phyloP scores from a whole-genome alignment of 306 rosid genomes.

The Fragaria vesca region DNA sequence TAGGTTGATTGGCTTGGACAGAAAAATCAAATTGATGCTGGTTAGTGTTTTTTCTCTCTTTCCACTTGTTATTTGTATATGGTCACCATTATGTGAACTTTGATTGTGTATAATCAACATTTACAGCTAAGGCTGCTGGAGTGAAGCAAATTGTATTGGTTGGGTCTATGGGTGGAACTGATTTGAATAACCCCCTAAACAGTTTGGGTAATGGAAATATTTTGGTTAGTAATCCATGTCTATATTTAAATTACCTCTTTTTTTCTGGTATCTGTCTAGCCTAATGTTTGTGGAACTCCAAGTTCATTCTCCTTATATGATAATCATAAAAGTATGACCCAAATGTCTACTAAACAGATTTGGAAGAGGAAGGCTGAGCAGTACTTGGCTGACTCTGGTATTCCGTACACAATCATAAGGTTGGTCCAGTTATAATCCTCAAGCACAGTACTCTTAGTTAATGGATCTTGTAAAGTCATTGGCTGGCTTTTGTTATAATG shows the following conservation, averaged over 20 bases:
- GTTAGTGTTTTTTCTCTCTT: slow-evolving; percentile 34
- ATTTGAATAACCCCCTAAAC: slow-evolving; percentile 73
- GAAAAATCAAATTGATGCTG: slow-evolving; percentile 92
- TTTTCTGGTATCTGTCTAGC: slow-evolving; percentile 1
- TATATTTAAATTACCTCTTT: slow-evolving; percentile 9
- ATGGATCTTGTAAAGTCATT: neutral
- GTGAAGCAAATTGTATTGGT: slow-evolving; percentile 93
- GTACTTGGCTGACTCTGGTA: slow-evolving; percentile 86
- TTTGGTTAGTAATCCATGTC: slow-evolving; percentile 58
- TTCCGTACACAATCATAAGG: slow-evolving; percentile 94
- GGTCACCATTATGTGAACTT: slow-evolving; percentile 6
- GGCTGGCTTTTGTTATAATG: neutral
- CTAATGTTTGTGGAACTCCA: neutral
- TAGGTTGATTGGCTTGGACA: slow-evolving; percentile 99
- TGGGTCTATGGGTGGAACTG: slow-evolving; percentile 97
- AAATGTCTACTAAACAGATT: slow-evolving; percentile 40
- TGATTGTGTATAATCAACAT: slow-evolving; percentile 12
- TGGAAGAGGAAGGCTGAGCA: slow-evolving; percentile 99
- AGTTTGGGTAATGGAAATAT: slow-evolving; percentile 86
- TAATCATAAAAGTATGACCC: neutral
- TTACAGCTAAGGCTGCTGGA: slow-evolving; percentile 88
- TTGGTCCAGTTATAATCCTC: slow-evolving; percentile 23
- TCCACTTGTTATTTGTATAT: slow-evolving; percentile 7
- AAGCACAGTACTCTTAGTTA: neutral
- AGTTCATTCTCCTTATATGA: slow-evolving; percentile 1